Conservation (phyloP, 1,284 basidiomycete species). For the Amylostereum chailletii region DNA sequence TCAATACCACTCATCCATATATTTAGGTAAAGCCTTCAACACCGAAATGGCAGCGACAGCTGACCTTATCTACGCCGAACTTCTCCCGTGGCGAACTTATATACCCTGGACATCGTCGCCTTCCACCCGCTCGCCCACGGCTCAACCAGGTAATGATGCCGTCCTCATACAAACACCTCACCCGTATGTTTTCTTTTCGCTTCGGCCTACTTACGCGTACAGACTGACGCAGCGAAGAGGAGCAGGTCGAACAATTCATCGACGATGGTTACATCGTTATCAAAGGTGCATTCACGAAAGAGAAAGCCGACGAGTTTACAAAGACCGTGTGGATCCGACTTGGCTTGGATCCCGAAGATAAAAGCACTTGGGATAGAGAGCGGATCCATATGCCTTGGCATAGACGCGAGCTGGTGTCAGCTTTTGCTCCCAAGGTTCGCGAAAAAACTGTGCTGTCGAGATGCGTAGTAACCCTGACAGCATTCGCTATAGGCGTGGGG, state of each 20-base stretch:
- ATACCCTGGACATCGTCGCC: background rate
- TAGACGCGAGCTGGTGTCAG: conserved; percentile 32
- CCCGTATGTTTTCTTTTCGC: conserved; percentile 13
- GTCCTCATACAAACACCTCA: conserved; percentile 17
- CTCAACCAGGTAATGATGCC: conserved; percentile 10
- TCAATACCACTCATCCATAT: no score
- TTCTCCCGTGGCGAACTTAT: background rate
- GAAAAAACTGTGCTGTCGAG: no score
- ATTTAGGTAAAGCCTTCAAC: background rate
- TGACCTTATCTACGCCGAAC: background rate
- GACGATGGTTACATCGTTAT: conserved; percentile 47
- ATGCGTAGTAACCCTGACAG: background rate
- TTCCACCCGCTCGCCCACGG: background rate
- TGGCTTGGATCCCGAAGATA: conserved; percentile 42
- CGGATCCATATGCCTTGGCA: conserved; percentile 51
- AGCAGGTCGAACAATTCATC: conserved; percentile 46
- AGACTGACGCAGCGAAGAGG: conserved; percentile 18
- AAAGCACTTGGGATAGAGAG: conserved; percentile 44
- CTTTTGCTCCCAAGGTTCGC: conserved; percentile 44
- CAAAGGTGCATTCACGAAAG: conserved; percentile 42
- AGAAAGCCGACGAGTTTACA: conserved; percentile 40
- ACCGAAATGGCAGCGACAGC: no score
- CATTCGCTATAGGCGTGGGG: conserved; percentile 36
- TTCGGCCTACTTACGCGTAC: background rate
- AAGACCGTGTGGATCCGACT: conserved; percentile 43